These are phyloP conservation scores for Candida sp. DNA, from an alignment of 1,139 yeast genomes.

Conservation along the genomic window DNA sequence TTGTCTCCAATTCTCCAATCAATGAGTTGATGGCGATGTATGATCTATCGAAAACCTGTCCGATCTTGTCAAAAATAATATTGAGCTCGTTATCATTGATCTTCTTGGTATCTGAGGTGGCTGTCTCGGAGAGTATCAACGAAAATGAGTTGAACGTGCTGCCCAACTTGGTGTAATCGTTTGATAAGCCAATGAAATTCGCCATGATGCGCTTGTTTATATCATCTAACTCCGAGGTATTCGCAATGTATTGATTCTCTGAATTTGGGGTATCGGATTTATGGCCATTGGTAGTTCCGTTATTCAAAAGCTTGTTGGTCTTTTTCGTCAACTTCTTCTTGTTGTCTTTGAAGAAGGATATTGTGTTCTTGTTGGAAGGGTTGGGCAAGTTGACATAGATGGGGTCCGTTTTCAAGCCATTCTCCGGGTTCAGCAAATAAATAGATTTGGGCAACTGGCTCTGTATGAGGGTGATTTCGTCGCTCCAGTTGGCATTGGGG, in stretches of 20 bases:
- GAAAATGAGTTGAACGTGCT: constrained; percentile 76
- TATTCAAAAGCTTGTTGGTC: constrained; percentile 26
- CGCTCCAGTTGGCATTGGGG: constrained; percentile 82
- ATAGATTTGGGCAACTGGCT: constrained; percentile 48
- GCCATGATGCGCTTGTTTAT: constrained; percentile 68
- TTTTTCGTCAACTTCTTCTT: constrained; percentile 31
- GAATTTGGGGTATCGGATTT: constrained; percentile 2
- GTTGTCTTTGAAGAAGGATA: constrained; percentile 41
- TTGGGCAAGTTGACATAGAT: constrained; percentile 69
- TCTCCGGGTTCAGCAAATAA: constrained; percentile 60
- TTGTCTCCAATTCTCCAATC: constrained; percentile 70
- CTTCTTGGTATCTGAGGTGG: constrained; percentile 8
- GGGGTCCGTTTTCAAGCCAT: constrained; percentile 54
- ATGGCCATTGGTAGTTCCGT: constrained; percentile 9
- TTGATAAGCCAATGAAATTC: constrained; percentile 64
- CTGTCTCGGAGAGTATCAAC: constrained; percentile 48
- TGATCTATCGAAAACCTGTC: constrained; percentile 80
- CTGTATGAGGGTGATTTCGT: constrained; percentile 45
- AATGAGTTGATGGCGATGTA: constrained; percentile 69
- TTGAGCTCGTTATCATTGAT: constrained; percentile 38
- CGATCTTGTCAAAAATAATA: constrained; percentile 63
- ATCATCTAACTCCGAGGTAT: constrained; percentile 60
- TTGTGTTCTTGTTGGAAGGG: constrained; percentile 46
- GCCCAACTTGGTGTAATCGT: constrained; percentile 73
- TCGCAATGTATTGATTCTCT: constrained; percentile 21